phyloP scores from a whole-genome alignment of 345 rosid genomes.

The Citrus cavaleriei region DNA sequence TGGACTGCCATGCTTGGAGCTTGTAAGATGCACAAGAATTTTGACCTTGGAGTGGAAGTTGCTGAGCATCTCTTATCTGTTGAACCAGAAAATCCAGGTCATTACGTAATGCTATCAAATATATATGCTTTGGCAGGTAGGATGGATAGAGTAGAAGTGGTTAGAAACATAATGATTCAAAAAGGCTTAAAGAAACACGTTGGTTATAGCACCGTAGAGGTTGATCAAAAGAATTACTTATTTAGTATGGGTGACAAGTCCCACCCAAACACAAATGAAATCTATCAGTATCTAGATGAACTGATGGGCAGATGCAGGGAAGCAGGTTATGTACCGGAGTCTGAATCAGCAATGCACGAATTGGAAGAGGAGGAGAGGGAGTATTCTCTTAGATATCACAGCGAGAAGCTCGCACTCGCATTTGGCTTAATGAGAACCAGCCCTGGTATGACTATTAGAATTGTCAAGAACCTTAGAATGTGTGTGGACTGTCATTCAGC shows the following conservation, averaged over 20 bases:
- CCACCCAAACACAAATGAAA: constrained; percentile 48
- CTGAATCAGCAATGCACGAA: constrained; percentile 70
- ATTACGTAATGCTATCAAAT: constrained; percentile 83
- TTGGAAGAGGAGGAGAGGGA: constrained; percentile 87
- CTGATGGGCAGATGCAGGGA: constrained; percentile 62
- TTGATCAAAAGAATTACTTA: constrained; percentile 45
- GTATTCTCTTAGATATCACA: constrained; percentile 65
- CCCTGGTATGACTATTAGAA: constrained; percentile 35
- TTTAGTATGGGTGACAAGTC: constrained; percentile 81
- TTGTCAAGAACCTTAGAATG: constrained; percentile 75
- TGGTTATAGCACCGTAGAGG: constrained; percentile 66
- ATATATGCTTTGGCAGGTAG: constrained; percentile 74
- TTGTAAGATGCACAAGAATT: constrained; percentile 85
- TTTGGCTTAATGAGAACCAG: constrained; percentile 61
- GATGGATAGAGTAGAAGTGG: constrained; percentile 57
- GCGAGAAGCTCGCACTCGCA: constrained; percentile 84
- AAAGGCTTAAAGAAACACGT: constrained; percentile 65
- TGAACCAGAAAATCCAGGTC: constrained; percentile 89
- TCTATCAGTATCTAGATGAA: constrained; percentile 58
- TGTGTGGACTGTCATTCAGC: constrained; percentile 82
- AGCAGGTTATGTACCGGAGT: constrained; percentile 55
- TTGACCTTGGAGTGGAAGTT: constrained; percentile 63
- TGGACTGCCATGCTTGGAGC: constrained; percentile 98
- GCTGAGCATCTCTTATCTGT: constrained; percentile 64
- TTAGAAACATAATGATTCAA: constrained; percentile 62